phyloP scores from a whole-genome alignment of 495 filamentous ascomycete species.

The Sordaria brevicollis region DNA sequence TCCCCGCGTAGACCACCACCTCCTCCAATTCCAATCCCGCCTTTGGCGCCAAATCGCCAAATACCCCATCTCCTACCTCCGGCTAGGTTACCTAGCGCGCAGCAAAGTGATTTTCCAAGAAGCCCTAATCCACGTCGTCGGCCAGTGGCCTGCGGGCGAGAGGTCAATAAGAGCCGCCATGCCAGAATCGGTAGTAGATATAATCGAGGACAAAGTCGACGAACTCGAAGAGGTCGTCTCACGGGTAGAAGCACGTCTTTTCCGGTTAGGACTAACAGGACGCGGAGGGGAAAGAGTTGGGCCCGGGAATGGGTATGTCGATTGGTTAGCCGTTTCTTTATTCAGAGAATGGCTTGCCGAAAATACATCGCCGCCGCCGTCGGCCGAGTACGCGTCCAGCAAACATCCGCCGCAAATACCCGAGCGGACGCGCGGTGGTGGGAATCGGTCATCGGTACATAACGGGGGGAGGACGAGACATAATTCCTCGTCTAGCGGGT shows the following conservation, averaged over 20 bases:
- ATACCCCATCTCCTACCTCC: slow-evolving; percentile 84
- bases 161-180: slow-evolving; percentile 63
- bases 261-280: slow-evolving; percentile 71
- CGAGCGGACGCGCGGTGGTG: not conserved
- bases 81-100: slow-evolving; percentile 74
- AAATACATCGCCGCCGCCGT: slow-evolving; percentile 61
- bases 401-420: slow-evolving; percentile 23
- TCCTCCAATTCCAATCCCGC: slow-evolving; percentile 78
- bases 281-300: slow-evolving; percentile 68
- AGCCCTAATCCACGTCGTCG: slow-evolving; percentile 82
- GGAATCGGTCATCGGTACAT: not conserved
- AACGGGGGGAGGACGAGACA: not conserved
- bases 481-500: not conserved
- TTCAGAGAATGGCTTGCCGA: slow-evolving; percentile 90
- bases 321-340: slow-evolving; percentile 76
- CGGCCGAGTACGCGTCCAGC: not conserved
- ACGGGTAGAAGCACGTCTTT: slow-evolving; percentile 62
- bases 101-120: slow-evolving; percentile 83
- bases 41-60: slow-evolving; percentile 92
- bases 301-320: slow-evolving; percentile 66
- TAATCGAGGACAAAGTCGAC: slow-evolving; percentile 85
- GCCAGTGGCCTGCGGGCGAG: slow-evolving; percentile 75
- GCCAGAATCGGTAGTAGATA: slow-evolving; percentile 63
- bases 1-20: slow-evolving; percentile 82
- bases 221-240: slow-evolving; percentile 64